Evolutionary conservation across 2,329 filamentous ascomycete species (phyloP).

Genomic region (Penicillium sp.): DNA sequence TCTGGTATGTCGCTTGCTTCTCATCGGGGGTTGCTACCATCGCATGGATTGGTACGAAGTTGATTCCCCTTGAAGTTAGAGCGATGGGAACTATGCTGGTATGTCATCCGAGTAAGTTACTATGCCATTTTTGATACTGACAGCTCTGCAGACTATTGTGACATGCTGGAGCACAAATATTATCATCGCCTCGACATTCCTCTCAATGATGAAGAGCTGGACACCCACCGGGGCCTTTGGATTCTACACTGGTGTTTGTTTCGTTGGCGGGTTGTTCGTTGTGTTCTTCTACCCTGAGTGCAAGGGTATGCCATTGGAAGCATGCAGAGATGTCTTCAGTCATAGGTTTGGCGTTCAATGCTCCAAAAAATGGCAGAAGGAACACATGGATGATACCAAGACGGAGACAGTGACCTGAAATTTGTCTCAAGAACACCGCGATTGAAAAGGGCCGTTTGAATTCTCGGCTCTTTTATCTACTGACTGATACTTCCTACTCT

Average conservation of each 20-base stretch:
- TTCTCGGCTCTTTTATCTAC: background rate
- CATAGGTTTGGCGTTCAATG: slow-evolving; percentile 51
- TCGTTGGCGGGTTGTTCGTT: slow-evolving; percentile 51
- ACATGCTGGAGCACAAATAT: slow-evolving; percentile 29
- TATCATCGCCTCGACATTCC: slow-evolving; percentile 52
- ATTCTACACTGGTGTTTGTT: slow-evolving; percentile 55
- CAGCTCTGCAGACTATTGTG: slow-evolving; percentile 19
- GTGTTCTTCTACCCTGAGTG: slow-evolving; percentile 58
- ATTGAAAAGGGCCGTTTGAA: background rate
- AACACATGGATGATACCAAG: slow-evolving; percentile 24
- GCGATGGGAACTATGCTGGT: slow-evolving; percentile 51
- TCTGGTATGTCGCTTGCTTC: slow-evolving; percentile 50
- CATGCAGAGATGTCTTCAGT: slow-evolving; percentile 55
- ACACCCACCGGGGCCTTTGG: slow-evolving; percentile 54
- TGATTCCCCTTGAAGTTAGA: slow-evolving; percentile 53
- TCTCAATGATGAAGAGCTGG: slow-evolving; percentile 52
- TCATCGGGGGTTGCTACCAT: slow-evolving; percentile 51
- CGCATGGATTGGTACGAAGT: slow-evolving; percentile 52
- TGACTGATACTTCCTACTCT: background rate
- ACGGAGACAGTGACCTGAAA: slow-evolving; percentile 2
- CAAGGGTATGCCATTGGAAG: slow-evolving; percentile 58
- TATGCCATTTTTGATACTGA: background rate
- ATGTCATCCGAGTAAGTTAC: background rate
- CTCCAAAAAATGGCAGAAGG: slow-evolving; percentile 44
- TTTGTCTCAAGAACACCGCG: background rate